Base-by-base conservation (phyloP, 441 rosid genomes). In the Erysimum pusillum region DNA sequence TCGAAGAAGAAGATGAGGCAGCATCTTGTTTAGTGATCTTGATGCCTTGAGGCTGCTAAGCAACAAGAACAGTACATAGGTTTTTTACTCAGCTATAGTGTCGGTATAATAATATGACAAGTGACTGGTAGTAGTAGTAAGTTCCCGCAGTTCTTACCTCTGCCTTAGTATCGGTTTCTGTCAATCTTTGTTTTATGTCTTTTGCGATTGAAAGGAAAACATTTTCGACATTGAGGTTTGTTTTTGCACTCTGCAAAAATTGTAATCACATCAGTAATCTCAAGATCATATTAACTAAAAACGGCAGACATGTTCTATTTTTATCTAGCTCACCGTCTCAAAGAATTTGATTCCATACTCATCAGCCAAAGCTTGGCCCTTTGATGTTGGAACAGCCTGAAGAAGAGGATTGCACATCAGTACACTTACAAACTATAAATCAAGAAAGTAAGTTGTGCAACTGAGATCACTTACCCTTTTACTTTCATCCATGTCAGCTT, bases 401-500 rank as follows among this genome's bases (percentile, higher is more conserved):
- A 17, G 10, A 60, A 38, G 64, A 51, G 44, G 28, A 39, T 46
- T 7, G 46, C 36, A 45, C 28, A 63, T 79, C 60, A 68, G 61
- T 45, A 36, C 7, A 22, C 25, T 25, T 45, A 53, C 11, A 12
- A 71, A 72, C 68, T 38, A 11, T 8, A 39, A 25, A 46, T 35
- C 49, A 15, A 6, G 56, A 52, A 12, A 48, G 20, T 20, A 32
- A 65, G 64, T 25, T 57, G 42, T 6, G 49, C 63, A 69, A n/a
- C 53, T 56, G 12, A 61, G 45, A 14, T 58, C 8, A 32, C 41
- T 58, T 81, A 87, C 91, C 87, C 90, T 87, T 83, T 86, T 89
- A 89, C 88, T 89, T 80, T 89, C 91, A 42, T 89, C 91, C 94
- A 89, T 89, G 54, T 89, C 94, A 75, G 94, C 94, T 80, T 89